Evolutionary conservation across 2,329 filamentous ascomycete species (phyloP).

Genomic region (Verticillium nubilum): DNA sequence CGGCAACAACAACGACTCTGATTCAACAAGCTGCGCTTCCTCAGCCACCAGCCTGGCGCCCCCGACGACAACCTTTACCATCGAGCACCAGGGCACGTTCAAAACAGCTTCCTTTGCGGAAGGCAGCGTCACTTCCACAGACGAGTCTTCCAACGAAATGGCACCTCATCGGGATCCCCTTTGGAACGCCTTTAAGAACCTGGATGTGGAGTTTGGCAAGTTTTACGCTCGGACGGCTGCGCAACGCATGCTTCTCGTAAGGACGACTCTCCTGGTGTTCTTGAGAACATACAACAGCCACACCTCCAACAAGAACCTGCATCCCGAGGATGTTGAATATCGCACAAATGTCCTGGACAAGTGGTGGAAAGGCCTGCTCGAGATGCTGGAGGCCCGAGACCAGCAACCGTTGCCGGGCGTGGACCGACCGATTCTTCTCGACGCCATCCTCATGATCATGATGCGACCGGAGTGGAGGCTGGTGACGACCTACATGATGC

Average conservation of each 20-base stretch:
- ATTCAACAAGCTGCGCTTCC: constrained; percentile 37
- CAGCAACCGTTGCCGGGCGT: constrained; percentile 72
- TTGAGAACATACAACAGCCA: constrained; percentile 65
- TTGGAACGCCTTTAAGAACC: constrained; percentile 48
- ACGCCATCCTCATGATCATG: constrained; percentile 78
- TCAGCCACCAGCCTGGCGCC: constrained; percentile 40
- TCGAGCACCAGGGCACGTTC: constrained; percentile 19
- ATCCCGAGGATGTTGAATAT: constrained; percentile 78
- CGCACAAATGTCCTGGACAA: constrained; percentile 76
- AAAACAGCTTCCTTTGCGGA: constrained; percentile 32
- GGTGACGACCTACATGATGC: constrained; percentile 61
- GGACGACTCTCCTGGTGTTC: constrained; percentile 69
- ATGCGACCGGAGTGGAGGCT: constrained; percentile 82
- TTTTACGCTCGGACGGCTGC: constrained; percentile 70
- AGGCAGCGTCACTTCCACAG: constrained; percentile 29
- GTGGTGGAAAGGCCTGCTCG: constrained; percentile 82
- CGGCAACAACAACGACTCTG: constrained; percentile 28
- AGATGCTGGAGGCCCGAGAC: constrained; percentile 67
- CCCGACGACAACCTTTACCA: constrained; percentile 24
- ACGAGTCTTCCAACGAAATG: constrained; percentile 42
- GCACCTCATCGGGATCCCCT: constrained; percentile 43
- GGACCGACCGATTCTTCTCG: constrained; percentile 76
- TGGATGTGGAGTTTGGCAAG: constrained; percentile 41
- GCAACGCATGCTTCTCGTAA: constrained; percentile 70
- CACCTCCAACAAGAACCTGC: constrained; percentile 56